Evolutionary conservation across 805 yeast species (phyloP), one percentile per base, ranked within the genome.

Genomic region (Candida argentea): DNA sequence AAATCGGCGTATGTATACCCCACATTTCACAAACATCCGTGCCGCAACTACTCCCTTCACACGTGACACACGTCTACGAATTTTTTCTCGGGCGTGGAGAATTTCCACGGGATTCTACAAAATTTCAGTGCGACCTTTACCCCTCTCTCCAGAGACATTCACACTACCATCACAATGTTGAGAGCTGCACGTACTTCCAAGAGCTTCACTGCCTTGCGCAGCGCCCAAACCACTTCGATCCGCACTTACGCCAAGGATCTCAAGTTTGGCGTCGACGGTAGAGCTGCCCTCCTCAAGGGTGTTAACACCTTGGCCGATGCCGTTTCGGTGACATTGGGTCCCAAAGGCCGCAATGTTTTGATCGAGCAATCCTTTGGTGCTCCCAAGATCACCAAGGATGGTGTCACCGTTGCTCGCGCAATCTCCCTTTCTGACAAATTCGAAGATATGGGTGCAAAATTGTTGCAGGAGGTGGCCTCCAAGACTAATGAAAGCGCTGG

Each of bases 371-470:
- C 84, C 38, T 91, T 84, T 43, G 96, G 95, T 42, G 73, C 94
- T 29, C 98, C 98, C 46, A 89, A 89, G 68, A 89, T 89, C 70
- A 89, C 98, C 61, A 89, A 89, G 67, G 98, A 89, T 57, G 98
- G 98, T 73, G 96, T 86, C 29, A 85, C 97, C 26, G 96, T 89
- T 35, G 98, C 98, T 37, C 74, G 70, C 50, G 76, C 93, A 31
- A 75, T 89, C 46, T 71, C 73, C 23, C 65, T 91, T 42, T 65
- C 79, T 54, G 93, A 91, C 67, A 84, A 79, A 59, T 89, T 87
- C 49, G 97, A 89, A 67, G 89, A 89, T 62, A 68, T 91, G 68
- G 98, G 98, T 35, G 95, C 95, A 33, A 84, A 83, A 65, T 70
- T 89, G 42, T 65, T 89, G 49, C 96, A 87, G 63, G 97, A 91